Base-by-base conservation (phyloP, 2,329 filamentous ascomycete genomes). In the Fusarium haematococcum region DNA sequence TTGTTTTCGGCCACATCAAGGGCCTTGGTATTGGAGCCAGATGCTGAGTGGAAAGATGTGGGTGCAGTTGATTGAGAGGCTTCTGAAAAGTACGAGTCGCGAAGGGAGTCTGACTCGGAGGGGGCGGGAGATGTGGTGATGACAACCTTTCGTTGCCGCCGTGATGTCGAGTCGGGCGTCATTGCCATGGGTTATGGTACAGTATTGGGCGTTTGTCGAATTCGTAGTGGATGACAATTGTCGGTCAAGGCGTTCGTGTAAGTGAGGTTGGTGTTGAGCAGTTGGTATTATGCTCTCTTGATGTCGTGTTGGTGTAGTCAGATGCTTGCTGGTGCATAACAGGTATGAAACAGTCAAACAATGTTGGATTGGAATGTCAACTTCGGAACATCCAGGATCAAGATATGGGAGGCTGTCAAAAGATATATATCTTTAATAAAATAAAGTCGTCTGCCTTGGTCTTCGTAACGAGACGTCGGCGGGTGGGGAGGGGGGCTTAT, bases 51-150 rank as follows among this genome's bases (percentile, higher is more conserved):
- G 35, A 78, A 75, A 16, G 77, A 79, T 45, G 77, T 79, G 25
- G 77, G 77, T n/a, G 77, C 77, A n/a, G 77, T 79, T 64, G 77
- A 78, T 48, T 77, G 76, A 32, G 76, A 79, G 9, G 58, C 65
- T 69, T 79, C 74, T 52, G 77, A 79, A 52, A 78, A 78, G 70
- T 79, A 79, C 54, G 77, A 79, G 69, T 77, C 76, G 50, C 73
- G 75, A 62, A 78, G 71, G 57, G 77, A 79, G 61, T 77, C 69
- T 33, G 75, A 77, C 37, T 79, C 75, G 54, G 77, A 77, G 11
- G 75, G 73, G 23, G 76, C 71, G 23, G 77, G 77, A 45, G 77
- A 78, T 39, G 75, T 73, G 33, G 70, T 75, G 27, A 79, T 72
- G 63, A 77, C 72, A 58, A 77, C 77, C 67, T 77, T 73, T 41